These are phyloP conservation scores for Euphrasia confusa DNA, from an alignment of 257 asterid genomes.

Conservation along the genomic window DNA sequence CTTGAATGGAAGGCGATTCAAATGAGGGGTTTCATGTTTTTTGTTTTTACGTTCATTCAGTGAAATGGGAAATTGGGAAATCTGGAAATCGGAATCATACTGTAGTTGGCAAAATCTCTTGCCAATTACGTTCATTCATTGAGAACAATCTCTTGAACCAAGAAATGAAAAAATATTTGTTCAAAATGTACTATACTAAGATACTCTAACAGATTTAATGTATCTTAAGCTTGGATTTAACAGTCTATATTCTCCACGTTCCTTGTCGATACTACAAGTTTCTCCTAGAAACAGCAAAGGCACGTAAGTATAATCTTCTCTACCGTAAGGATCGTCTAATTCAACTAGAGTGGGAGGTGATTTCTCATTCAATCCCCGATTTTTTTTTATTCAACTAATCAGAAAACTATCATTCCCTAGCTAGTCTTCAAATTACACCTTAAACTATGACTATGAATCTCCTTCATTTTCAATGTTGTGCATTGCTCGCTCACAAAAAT, in stretches of 20 bases:
- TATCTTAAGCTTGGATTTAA: background rate
- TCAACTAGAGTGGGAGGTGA: too few relatives aligned
- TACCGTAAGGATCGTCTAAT: too few relatives aligned
- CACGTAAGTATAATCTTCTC: too few relatives aligned
- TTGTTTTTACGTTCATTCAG: background rate
- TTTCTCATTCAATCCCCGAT: too few relatives aligned
- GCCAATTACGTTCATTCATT: too few relatives aligned
- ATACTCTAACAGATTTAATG: constrained; percentile 9
- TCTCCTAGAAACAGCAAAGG: constrained; percentile 10
- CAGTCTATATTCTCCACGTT: too few relatives aligned
- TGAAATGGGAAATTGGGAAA: background rate
- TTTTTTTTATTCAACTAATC: too few relatives aligned
- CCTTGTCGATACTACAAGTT: too few relatives aligned
- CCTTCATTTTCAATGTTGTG: constrained; percentile 6
- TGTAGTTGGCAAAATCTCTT: background rate
- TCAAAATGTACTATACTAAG: background rate
- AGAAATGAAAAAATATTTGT: background rate
- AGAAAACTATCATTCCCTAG: too few relatives aligned
- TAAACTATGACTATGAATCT: background rate
- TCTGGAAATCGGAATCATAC: background rate
- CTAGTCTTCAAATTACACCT: constrained; percentile 1
- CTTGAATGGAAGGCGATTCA: too few relatives aligned
- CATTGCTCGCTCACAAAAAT: constrained; percentile 6
- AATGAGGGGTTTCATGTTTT: background rate
- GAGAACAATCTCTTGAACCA: background rate